Conservation (phyloP, 257 asterid species). For the Paulownia fortunei region DNA sequence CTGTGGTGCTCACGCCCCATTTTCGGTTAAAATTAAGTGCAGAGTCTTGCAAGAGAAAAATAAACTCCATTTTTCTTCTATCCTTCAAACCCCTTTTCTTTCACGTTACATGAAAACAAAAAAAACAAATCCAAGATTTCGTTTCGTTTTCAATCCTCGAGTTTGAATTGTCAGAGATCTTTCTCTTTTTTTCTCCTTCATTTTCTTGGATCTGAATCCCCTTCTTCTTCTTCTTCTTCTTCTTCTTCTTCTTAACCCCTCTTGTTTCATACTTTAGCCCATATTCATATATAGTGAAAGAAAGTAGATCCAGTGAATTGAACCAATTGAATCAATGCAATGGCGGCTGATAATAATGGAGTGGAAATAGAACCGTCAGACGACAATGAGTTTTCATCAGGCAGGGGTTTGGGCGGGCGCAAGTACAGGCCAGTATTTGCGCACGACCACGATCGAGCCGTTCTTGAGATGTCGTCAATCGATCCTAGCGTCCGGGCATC, state of each 20-base stretch:
- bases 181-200: slow-evolving; percentile 9
- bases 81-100: slow-evolving; percentile 34
- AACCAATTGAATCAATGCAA: slow-evolving; percentile 46
- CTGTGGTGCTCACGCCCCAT: slow-evolving; percentile 34
- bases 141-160: slow-evolving; percentile 32
- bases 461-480: slow-evolving; percentile 68
- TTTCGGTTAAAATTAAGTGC: slow-evolving; percentile 31
- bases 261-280: background rate
- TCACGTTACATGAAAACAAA: slow-evolving; percentile 14
- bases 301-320: slow-evolving; percentile 40
- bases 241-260: slow-evolving; percentile 28
- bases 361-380: slow-evolving; percentile 57
- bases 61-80: slow-evolving; percentile 26
- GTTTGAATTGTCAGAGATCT: slow-evolving; percentile 43
- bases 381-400: slow-evolving; percentile 54
- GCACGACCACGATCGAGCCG: slow-evolving; percentile 70
- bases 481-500: slow-evolving; percentile 52
- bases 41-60: slow-evolving; percentile 15
- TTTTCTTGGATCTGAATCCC: slow-evolving; percentile 47
- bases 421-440: slow-evolving; percentile 77
- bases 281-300: background rate
- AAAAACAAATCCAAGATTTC: slow-evolving; percentile 22
- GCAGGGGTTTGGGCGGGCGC: slow-evolving; percentile 61
- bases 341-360: slow-evolving; percentile 52
- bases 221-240: background rate